Base-by-base conservation (phyloP, 192 early-diverging fungal genomes). In the Physocladia obscura region DNA sequence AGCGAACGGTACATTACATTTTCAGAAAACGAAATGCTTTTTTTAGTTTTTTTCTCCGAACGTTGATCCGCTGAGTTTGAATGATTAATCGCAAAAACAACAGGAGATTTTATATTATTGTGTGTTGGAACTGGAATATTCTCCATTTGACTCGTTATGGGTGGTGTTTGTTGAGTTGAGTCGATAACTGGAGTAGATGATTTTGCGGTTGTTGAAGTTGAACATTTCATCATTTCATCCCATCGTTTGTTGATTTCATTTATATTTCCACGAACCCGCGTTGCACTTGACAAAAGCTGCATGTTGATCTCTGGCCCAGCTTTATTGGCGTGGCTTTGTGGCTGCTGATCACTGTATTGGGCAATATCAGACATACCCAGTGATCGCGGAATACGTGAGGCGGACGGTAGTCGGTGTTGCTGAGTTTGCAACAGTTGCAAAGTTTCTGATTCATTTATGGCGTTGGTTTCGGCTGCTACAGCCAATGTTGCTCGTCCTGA, bases 1-100 rank as follows among this genome's bases (percentile, higher is more conserved):
- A 68, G 11, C 11, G 65, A 68, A n/a, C 65, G 30, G 38, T 68
- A 68, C 65, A 68, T 68, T 26, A 68, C 65, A 8, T 57, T 68
- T 29, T 57, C 65, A 24, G 65, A 68, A 36, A 68, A 68, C 29
- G 65, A 68, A 27, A 68, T 68, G 37, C 52, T 68, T 52, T 68
- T 68, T 26, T 68, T 68, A 5, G 34, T 5, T 44, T 62, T 62
- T 19, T 44, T 5, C 57, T 15, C 26, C 26, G 8, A 29, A 19
- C 8, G 15, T 11, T 54, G 52, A 11, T 19, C 11, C 15, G 8
- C 13, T 29, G 6, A 54, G 6, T 34, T 29, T 58, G 4, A 13
- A 15, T 8, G 57, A 31, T 34, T 34, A 19, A 5, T 13, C 30
- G 19, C 8, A 4, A 6, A 17, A 17, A 15, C 36, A 11, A 55